A percentile compares a stretch with the other conserved stretches of the same genome.
Conservation (phyloP, 1,284 basidiomycete species). For the Tilletia walkeri region DNA sequence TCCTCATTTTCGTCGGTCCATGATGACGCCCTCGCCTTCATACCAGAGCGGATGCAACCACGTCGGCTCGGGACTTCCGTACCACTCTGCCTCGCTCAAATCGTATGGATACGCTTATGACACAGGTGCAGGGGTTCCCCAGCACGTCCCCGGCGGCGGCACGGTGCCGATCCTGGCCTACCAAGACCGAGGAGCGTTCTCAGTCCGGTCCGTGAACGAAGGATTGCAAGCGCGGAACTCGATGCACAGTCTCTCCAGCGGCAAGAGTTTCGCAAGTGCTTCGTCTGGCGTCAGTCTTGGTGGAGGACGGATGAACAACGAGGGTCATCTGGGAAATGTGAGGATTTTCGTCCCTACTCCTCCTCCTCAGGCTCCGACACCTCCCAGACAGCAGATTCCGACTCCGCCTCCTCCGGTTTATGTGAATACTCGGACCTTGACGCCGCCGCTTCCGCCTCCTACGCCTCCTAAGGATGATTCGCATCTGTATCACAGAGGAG, state of each 20-base stretch:
- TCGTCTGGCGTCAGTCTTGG: neutral
- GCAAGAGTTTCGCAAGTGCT: constrained; percentile 8
- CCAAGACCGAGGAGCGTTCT: neutral
- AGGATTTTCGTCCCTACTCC: too few relatives aligned
- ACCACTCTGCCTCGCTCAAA: too few relatives aligned
- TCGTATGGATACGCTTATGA: too few relatives aligned
- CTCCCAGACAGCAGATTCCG: neutral
- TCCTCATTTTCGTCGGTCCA: too few relatives aligned
- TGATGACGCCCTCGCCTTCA: too few relatives aligned
- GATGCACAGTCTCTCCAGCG: constrained; percentile 5
- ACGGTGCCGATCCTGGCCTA: neutral
- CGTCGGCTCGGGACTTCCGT: too few relatives aligned
- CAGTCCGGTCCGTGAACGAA: neutral
- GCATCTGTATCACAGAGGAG: neutral
- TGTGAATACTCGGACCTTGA: neutral
- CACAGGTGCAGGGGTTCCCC: too few relatives aligned
- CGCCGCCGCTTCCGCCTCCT: neutral
- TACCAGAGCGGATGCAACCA: too few relatives aligned
- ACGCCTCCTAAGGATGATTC: constrained; percentile 4
- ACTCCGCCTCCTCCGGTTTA: neutral
- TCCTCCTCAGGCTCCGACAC: too few relatives aligned
- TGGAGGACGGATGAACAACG: too few relatives aligned
- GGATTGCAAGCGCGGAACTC: neutral
- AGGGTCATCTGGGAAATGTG: neutral
- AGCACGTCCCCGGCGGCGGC: too few relatives aligned